phyloP scores from a whole-genome alignment of 2,329 filamentous ascomycete species.

The Paradendryphiella salina region DNA sequence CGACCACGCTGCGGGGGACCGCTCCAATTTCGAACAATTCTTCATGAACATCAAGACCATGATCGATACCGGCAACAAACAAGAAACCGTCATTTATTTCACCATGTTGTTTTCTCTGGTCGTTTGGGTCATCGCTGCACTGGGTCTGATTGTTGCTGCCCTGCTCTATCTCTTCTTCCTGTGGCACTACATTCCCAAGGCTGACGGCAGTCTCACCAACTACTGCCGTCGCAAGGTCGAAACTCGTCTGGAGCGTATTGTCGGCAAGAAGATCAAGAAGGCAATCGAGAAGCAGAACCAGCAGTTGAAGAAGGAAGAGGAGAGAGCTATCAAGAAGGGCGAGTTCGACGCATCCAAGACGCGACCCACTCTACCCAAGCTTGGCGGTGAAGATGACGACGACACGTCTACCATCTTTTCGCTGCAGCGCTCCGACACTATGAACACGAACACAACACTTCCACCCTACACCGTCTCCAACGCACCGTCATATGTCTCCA shows the following conservation, averaged over 20 bases:
- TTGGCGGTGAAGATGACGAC: slow-evolving; percentile 43
- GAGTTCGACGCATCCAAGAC: slow-evolving; percentile 40
- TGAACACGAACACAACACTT: slow-evolving; percentile 43
- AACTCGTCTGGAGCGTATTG: slow-evolving; percentile 78
- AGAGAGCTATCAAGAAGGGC: slow-evolving; percentile 52
- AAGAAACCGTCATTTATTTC: slow-evolving; percentile 79
- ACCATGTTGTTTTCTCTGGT: slow-evolving; percentile 92
- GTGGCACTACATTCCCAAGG: slow-evolving; percentile 84
- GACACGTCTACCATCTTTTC: slow-evolving; percentile 45
- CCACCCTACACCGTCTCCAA: slow-evolving; percentile 49
- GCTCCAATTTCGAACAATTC: slow-evolving; percentile 71
- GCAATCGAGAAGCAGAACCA: slow-evolving; percentile 76
- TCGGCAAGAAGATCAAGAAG: slow-evolving; percentile 83
- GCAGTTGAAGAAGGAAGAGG: slow-evolving; percentile 50
- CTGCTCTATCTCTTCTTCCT: slow-evolving; percentile 86
- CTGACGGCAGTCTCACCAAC: slow-evolving; percentile 76
- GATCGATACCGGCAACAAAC: slow-evolving; percentile 68
- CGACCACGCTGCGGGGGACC: slow-evolving; percentile 60
- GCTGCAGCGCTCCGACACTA: slow-evolving; percentile 41
- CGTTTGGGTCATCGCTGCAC: slow-evolving; percentile 81
- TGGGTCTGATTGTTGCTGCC: slow-evolving; percentile 72
- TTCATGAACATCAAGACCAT: slow-evolving; percentile 79
- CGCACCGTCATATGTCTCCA: slow-evolving; percentile 37
- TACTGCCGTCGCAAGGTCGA: slow-evolving; percentile 95
- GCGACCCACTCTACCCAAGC: slow-evolving; percentile 49